Conservation (phyloP, 1,284 basidiomycete genomes). For the Ustilago nuda region DNA sequence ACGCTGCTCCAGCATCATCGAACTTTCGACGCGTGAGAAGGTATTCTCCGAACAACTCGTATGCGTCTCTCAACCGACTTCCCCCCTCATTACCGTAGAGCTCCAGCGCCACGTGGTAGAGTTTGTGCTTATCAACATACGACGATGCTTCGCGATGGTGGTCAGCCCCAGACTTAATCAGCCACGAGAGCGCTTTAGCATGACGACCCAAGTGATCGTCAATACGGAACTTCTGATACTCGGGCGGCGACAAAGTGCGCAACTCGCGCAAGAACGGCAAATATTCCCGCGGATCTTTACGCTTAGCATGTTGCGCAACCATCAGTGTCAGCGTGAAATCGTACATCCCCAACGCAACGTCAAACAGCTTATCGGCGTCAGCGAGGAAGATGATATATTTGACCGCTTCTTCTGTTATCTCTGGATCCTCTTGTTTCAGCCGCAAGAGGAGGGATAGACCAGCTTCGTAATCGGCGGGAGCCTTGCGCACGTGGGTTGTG, state of each 20-base stretch:
- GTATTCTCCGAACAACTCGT: constrained; percentile 85
- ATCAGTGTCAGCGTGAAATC: constrained; percentile 94
- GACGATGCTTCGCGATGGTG: constrained; percentile 82
- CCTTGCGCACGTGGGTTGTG: constrained; percentile 91
- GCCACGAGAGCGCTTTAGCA: constrained; percentile 80
- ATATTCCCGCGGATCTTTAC: constrained; percentile 97
- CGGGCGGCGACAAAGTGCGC: constrained; percentile 77
- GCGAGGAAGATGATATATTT: constrained; percentile 99
- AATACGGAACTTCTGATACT: constrained; percentile 89
- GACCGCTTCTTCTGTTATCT: constrained; percentile 91
- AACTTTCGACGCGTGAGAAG: constrained; percentile 86
- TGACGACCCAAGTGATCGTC: constrained; percentile 89
- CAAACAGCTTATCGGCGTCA: constrained; percentile 89
- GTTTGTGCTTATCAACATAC: constrained; percentile 82
- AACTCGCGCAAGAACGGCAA: constrained; percentile 94
- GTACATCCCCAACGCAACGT: constrained; percentile 97
- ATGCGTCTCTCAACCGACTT: constrained; percentile 31
- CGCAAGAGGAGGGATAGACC: constrained; percentile 82
- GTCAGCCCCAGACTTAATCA: constrained; percentile 79
- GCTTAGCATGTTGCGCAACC: constrained; percentile 96
- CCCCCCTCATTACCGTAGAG: constrained; percentile 34
- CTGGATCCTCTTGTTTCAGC: constrained; percentile 79
- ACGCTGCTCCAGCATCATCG: constrained; percentile 77
- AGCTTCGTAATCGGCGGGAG: constrained; percentile 89
- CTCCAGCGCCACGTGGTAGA: constrained; percentile 72